Evolutionary conservation across 352 stramenopile genomes (phyloP), one percentile per base, ranked within the genome.

Genomic region (Plasmopara viticola): DNA sequence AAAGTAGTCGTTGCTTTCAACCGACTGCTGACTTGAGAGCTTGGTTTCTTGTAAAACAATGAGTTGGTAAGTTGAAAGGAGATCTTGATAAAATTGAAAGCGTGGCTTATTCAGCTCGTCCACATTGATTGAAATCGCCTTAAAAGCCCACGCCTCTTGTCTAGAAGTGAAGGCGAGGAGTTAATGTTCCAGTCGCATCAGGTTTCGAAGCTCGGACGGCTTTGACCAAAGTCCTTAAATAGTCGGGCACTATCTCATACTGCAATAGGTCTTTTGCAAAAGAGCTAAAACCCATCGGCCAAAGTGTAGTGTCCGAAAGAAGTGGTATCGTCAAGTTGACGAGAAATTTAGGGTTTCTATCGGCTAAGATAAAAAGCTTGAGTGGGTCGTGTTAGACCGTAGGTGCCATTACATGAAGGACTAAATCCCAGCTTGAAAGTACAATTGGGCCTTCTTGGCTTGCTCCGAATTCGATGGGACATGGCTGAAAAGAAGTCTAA

Each of bases 1-100:
- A 29, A 45, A 45, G 15, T 30, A 45, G 17, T 41, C 40, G 17
- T 45, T 45, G n/a, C 30, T 14, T 25, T 13, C n/a, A 9, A 30
- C 14, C 5, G 12, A 30, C 4, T 45, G 7, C 7, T 5, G n/a
- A 15, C 13, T 45, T n/a, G 40, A 30, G 6, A 45, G 30, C 40
- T 45, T 45, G 40, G 40, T 45, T 45, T 45, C 40, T 45, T 45
- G 40, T 30, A 45, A 14, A 45, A 6, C 40, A 1, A 45, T 14
- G 28, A 30, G 14, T 45, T 45, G 13, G 17, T 45, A 45, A 29
- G 6, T 13, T n/a, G 40, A 30, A 13, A 45, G 40, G 10, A 45
- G 6, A 45, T 29, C 17, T 0, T 45, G 40, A 17, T 45, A 30
- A 5, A 30, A 3, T 25, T 25, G n/a, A 17, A 45, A 15, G 17